Evolutionary conservation across 73 alveolate species (phyloP), one percentile per base, ranked within the genome.

Genomic region (Tetrahymena thermophila): DNA sequence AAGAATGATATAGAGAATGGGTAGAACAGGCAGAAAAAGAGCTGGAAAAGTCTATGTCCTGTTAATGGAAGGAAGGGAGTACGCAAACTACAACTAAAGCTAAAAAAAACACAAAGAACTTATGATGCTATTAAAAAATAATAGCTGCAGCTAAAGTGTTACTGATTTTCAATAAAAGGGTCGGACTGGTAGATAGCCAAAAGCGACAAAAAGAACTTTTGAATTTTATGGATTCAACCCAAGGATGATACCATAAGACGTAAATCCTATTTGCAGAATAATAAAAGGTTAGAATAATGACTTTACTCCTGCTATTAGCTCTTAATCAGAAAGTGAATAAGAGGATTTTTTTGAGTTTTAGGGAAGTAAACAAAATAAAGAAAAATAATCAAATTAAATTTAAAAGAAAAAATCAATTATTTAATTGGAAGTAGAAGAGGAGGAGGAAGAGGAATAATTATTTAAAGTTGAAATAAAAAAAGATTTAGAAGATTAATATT

Each of bases 21-120:
- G 99, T 25, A 97, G 99, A 96, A 98, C 99, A 15, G 99, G 99
- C 6, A 95, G 99, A 95, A 97, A 96, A 43, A 97, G 98, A 40
- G 95, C 83, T 35, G 99, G 99, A n/a, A 84, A 93, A 94, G 98
- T 98, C n/a, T 96, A 97, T 35, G 96, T 98, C 4, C 94, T 98
- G 25, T 85, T 96, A 25, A 89, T 96, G 40, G 96, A 98, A 96
- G 99, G 98, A 44, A 98, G 96, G 40, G 98, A 98, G 44, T 96
- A 96, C 56, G 96, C 96, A 31, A 97, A 96, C 35, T 96, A 85
- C 85, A 58, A 37, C 37, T 71, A 71, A 71, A 71, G 89, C 37
- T 25, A 71, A n/a, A 71, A 71, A 11, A 71, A 71, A n/a, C 89
- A 71, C 13, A 71, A 71, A 71, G 89, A 71, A 17, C 37, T 71